Evolutionary conservation across 2,329 filamentous ascomycete species (phyloP).

Genomic region (Penicillium sp.): DNA sequence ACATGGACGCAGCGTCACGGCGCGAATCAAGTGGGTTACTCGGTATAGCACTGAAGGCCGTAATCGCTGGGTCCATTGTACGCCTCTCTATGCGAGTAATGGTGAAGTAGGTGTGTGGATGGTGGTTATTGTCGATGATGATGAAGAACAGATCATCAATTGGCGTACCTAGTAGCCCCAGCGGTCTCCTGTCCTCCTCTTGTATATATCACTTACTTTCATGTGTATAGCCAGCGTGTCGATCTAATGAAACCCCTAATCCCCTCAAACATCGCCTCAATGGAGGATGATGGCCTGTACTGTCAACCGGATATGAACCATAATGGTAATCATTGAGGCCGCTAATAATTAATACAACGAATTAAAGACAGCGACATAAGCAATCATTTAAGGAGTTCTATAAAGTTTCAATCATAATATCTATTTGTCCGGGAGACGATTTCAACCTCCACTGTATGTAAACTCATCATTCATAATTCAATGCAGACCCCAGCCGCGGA

Average conservation of each 20-base stretch:
- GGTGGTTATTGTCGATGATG: constrained; percentile 73
- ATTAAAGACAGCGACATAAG: too few species aligned
- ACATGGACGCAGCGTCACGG: constrained; percentile 72
- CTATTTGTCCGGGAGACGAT: too few species aligned
- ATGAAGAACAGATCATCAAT: constrained; percentile 40
- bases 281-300: too few species aligned
- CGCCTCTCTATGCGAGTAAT: constrained; percentile 69
- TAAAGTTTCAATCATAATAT: too few species aligned
- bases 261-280: too few species aligned
- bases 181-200: not conserved
- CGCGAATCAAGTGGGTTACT: constrained; percentile 72
- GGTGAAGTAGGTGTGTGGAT: constrained; percentile 77
- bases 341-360: too few species aligned
- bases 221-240: too few species aligned
- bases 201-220: not conserved
- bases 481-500: constrained; percentile 61
- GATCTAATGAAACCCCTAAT: too few species aligned
- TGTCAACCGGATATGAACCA: too few species aligned
- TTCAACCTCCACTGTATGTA: too few species aligned
- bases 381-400: too few species aligned
- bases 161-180: constrained; percentile 18
- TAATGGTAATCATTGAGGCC: too few species aligned
- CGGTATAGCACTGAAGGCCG: constrained; percentile 60
- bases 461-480: constrained; percentile 26
- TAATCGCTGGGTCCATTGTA: constrained; percentile 76